Percentiles rank a stretch among this genome's conserved stretches.
These are phyloP conservation scores for Coemansia sp. DNA, from an alignment of 192 early-diverging fungal genomes.

Conservation along the genomic window DNA sequence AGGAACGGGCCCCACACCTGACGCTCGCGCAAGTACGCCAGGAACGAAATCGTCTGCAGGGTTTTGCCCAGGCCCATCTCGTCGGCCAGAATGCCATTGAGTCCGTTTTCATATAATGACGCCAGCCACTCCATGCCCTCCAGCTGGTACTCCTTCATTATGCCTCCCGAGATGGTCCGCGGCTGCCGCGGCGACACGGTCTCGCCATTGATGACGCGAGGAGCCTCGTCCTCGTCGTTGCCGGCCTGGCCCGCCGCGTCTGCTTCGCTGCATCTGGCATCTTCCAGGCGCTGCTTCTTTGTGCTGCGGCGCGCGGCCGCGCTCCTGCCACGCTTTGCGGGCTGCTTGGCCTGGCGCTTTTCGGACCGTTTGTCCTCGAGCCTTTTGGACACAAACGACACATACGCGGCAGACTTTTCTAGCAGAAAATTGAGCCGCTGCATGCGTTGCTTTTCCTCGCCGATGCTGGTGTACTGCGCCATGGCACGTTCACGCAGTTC, in stretches of 20 bases:
- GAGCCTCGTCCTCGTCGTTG: slow-evolving; percentile 6
- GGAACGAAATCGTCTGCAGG: slow-evolving; percentile 88
- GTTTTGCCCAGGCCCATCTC: slow-evolving; percentile 97
- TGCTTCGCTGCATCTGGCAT: neutral
- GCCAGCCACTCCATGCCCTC: slow-evolving; percentile 95
- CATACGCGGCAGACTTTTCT: slow-evolving; percentile 78
- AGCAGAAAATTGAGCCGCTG: slow-evolving; percentile 77
- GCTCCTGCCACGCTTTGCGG: slow-evolving; percentile 8
- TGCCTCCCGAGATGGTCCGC: slow-evolving; percentile 73
- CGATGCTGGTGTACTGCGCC: slow-evolving; percentile 59
- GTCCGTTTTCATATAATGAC: slow-evolving; percentile 90
- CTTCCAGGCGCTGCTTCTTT: neutral
- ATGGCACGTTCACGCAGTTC: slow-evolving; percentile 58
- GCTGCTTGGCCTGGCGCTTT: slow-evolving; percentile 28
- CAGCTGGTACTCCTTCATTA: slow-evolving; percentile 90
- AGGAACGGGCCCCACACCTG: slow-evolving; percentile 85
- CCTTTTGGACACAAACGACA: slow-evolving; percentile 71
- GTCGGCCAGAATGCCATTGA: slow-evolving; percentile 95
- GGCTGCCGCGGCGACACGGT: slow-evolving; percentile 72
- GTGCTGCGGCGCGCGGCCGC: slow-evolving; percentile 5
- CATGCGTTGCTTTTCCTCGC: slow-evolving; percentile 61
- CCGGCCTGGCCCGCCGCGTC: neutral
- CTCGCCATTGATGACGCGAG: slow-evolving; percentile 32
- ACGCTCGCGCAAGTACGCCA: slow-evolving; percentile 76
- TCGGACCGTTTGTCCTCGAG: slow-evolving; percentile 74